Conservation (phyloP, 495 filamentous ascomycete species). For the Cercophora samala region DNA sequence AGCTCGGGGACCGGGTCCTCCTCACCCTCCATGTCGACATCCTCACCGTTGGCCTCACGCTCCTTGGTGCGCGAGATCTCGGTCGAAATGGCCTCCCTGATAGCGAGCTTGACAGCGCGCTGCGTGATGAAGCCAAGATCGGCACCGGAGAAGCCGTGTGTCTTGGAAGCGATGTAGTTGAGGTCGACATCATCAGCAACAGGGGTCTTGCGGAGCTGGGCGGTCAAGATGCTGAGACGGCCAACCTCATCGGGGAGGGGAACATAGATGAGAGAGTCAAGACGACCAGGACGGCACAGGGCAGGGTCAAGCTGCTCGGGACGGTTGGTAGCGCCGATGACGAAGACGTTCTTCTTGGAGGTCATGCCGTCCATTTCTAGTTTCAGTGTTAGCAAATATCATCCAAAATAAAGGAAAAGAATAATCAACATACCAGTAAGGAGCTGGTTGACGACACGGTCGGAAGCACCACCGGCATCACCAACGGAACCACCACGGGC, state of each 20-base stretch:
- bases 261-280: conserved; percentile 97
- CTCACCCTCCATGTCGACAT: conserved; percentile 76
- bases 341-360: conserved; percentile 99
- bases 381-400: conserved; percentile 42
- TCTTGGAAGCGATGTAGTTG: conserved; percentile 89
- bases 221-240: conserved; percentile 84
- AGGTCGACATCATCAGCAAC: conserved; percentile 85
- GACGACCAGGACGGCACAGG: conserved; percentile 95
- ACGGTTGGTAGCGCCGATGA: conserved; percentile 97
- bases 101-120: conserved; percentile 97
- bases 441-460: conserved; percentile 99
- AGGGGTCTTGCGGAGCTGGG: conserved; percentile 97
- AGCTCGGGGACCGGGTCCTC: conserved; percentile 97
- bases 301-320: conserved; percentile 98
- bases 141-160: conserved; percentile 98
- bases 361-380: conserved; percentile 99
- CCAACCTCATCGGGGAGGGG: conserved; percentile 88
- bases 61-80: conserved; percentile 88
- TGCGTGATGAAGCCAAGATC: conserved; percentile 99
- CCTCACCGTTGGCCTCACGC: conserved; percentile 79
- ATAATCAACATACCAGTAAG: conserved; percentile 71
- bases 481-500: conserved; percentile 96
- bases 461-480: conserved; percentile 95
- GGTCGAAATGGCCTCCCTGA: conserved; percentile 88
- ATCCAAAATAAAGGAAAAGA: background rate